A percentile compares a stretch with the other conserved stretches of the same genome.
These are phyloP conservation scores for Exophiala sideris DNA, from an alignment of 2,329 filamentous ascomycete genomes.

Conservation along the genomic window DNA sequence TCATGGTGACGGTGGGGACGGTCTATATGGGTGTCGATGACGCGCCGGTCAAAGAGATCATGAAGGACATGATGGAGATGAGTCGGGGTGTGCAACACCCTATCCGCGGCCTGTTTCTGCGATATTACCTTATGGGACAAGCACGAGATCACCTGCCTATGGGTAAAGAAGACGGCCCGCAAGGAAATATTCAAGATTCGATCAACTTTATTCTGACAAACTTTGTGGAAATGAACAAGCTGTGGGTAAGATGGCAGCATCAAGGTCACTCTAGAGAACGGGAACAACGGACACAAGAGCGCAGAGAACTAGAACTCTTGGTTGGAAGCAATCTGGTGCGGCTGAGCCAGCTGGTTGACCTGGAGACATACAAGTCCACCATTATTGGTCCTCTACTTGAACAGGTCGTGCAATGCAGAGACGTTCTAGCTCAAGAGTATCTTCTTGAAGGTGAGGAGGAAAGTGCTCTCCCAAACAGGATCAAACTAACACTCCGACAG, in stretches of 20 bases:
- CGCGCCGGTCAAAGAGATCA: constrained; percentile 97
- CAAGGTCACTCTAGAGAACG: constrained; percentile 94
- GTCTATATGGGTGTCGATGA: constrained; percentile 99
- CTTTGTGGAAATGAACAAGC: constrained; percentile 99
- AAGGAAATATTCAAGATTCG: constrained; percentile 93
- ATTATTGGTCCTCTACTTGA: constrained; percentile 88
- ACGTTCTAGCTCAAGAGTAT: constrained; percentile 96
- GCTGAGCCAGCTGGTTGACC: constrained; percentile 89
- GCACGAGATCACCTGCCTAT: constrained; percentile 83
- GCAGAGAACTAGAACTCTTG: constrained; percentile 89
- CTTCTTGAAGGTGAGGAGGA: constrained; percentile 68
- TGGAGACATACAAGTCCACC: constrained; percentile 87
- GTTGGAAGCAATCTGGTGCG: constrained; percentile 96
- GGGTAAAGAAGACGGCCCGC: constrained; percentile 80
- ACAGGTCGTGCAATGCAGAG: constrained; percentile 95
- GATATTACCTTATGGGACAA: constrained; percentile 95
- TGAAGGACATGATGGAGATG: constrained; percentile 99
- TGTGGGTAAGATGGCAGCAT: constrained; percentile 96
- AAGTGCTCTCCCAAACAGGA: neutral
- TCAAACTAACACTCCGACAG: constrained; percentile 39
- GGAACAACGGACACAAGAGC: constrained; percentile 87
- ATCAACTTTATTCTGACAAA: constrained; percentile 98
- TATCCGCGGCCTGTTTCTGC: constrained; percentile 87
- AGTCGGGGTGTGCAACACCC: constrained; percentile 96
- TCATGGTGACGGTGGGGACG: constrained; percentile 98